Evolutionary conservation across 768 basidiomycete genomes (phyloP).

Genomic region (Phlebiopsis flavidoalba): DNA sequence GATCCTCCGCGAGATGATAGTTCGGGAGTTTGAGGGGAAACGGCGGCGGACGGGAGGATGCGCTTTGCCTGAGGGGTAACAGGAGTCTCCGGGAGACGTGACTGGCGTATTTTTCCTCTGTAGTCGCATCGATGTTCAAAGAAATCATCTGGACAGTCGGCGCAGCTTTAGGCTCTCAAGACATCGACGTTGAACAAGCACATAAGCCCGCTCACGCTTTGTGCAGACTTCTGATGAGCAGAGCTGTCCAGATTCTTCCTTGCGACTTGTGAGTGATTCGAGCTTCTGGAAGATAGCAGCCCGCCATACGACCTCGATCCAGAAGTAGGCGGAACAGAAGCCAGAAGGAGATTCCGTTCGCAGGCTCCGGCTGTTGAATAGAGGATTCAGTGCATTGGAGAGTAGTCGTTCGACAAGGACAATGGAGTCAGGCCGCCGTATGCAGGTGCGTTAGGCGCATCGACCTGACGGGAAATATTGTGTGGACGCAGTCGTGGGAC

Average conservation of each 20-base stretch:
- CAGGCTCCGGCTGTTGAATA: constrained; percentile 81
- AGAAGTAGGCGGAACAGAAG: constrained; percentile 52
- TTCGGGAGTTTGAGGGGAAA: constrained; percentile 70
- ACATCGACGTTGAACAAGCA: constrained; percentile 87
- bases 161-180: constrained; percentile 68
- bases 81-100: constrained; percentile 30
- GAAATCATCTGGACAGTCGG: constrained; percentile 78
- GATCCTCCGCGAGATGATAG: constrained; percentile 71
- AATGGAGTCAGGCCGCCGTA: constrained; percentile 89
- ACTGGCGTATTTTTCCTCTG: constrained; percentile 26
- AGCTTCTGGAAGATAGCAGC: constrained; percentile 61
- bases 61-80: constrained; percentile 65
- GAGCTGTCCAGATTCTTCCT: constrained; percentile 67
- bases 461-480: constrained; percentile 71
- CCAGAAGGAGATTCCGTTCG: constrained; percentile 76
- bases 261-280: constrained; percentile 52
- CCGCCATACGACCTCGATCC: constrained; percentile 74
- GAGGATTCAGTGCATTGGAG: constrained; percentile 64
- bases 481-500: constrained; percentile 51
- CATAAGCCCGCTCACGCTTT: constrained; percentile 85
- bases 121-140: constrained; percentile 68
- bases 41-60: constrained; percentile 22
- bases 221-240: constrained; percentile 84
- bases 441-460: constrained; percentile 67
- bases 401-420: constrained; percentile 86